Conservation (phyloP, 2,329 filamentous ascomycete genomes). For the Lasiodiplodia gonubiensis region DNA sequence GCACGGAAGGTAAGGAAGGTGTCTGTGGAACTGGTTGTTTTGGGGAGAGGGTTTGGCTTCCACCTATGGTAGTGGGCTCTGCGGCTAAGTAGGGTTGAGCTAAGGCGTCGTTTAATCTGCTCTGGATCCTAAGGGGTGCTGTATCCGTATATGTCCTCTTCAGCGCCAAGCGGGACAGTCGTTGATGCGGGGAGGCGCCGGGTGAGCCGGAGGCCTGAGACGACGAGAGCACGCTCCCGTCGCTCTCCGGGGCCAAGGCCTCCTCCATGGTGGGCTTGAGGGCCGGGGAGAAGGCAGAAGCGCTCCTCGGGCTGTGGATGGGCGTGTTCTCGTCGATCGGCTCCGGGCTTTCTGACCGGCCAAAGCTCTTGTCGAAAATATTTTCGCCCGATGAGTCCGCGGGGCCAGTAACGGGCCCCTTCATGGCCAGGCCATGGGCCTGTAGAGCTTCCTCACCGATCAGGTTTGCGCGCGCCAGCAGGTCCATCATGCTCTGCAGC, state of each 20-base stretch:
- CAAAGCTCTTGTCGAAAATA: slow-evolving; percentile 83
- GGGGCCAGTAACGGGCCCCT: slow-evolving; percentile 80
- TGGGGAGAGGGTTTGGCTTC: slow-evolving; percentile 43
- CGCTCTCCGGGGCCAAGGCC: slow-evolving; percentile 17
- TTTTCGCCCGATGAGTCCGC: slow-evolving; percentile 75
- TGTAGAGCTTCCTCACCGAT: slow-evolving; percentile 70
- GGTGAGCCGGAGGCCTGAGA: slow-evolving; percentile 32
- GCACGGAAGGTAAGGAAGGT: slow-evolving; percentile 37
- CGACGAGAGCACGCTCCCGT: slow-evolving; percentile 26
- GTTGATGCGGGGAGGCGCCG: slow-evolving; percentile 33
- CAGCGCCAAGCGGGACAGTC: slow-evolving; percentile 59
- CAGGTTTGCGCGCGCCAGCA: slow-evolving; percentile 80
- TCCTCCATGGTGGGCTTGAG: slow-evolving; percentile 21
- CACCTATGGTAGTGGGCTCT: slow-evolving; percentile 45
- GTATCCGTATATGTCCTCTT: slow-evolving; percentile 91
- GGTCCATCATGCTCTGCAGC: slow-evolving; percentile 86
- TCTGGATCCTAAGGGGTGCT: slow-evolving; percentile 74
- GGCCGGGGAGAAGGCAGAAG: slow-evolving; percentile 19
- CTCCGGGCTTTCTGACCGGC: slow-evolving; percentile 54
- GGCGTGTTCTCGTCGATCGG: slow-evolving; percentile 36
- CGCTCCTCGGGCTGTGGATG: slow-evolving; percentile 36
- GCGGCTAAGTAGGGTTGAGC: slow-evolving; percentile 79
- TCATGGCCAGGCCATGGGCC: slow-evolving; percentile 52
- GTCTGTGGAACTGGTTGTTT: slow-evolving; percentile 42
- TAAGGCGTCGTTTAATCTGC: slow-evolving; percentile 83